phyloP scores from a whole-genome alignment of 306 rosid genomes.

The Prunus salicina region DNA sequence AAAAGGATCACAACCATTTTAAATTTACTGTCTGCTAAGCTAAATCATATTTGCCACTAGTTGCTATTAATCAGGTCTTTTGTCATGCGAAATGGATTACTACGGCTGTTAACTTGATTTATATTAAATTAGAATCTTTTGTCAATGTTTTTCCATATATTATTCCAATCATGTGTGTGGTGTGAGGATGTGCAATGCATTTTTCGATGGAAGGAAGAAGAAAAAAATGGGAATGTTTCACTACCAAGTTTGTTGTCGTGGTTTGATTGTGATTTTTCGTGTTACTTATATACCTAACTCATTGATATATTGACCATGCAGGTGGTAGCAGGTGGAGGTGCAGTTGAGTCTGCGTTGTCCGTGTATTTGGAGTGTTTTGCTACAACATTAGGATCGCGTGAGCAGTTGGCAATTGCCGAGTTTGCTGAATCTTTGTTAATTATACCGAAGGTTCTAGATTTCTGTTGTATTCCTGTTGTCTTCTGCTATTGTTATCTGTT shows the following conservation, averaged over 20 bases:
- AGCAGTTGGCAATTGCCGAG: constrained; percentile 98
- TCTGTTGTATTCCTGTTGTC: background rate
- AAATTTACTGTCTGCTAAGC: background rate
- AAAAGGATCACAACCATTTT: background rate
- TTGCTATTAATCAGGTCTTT: background rate
- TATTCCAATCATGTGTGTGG: background rate
- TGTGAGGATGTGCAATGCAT: background rate
- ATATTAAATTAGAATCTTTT: too few relatives aligned
- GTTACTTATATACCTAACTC: background rate
- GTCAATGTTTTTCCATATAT: too few relatives aligned
- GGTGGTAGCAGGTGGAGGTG: constrained; percentile 99
- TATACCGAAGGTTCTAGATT: constrained; percentile 35
- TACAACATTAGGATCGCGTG: constrained; percentile 94
- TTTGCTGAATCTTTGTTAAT: constrained; percentile 89
- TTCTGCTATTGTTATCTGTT: background rate
- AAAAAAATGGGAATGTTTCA: background rate
- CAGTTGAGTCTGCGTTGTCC: constrained; percentile 89
- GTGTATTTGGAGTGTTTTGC: constrained; percentile 96
- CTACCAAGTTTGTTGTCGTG: background rate
- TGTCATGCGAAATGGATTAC: background rate
- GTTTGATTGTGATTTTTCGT: background rate
- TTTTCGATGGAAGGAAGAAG: background rate
- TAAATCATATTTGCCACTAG: background rate
- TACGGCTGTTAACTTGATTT: background rate
- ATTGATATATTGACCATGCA: constrained; percentile 27